These are phyloP conservation scores for Boletus rufocinnamomeus DNA, from an alignment of 768 basidiomycete species.

Conservation along the genomic window DNA sequence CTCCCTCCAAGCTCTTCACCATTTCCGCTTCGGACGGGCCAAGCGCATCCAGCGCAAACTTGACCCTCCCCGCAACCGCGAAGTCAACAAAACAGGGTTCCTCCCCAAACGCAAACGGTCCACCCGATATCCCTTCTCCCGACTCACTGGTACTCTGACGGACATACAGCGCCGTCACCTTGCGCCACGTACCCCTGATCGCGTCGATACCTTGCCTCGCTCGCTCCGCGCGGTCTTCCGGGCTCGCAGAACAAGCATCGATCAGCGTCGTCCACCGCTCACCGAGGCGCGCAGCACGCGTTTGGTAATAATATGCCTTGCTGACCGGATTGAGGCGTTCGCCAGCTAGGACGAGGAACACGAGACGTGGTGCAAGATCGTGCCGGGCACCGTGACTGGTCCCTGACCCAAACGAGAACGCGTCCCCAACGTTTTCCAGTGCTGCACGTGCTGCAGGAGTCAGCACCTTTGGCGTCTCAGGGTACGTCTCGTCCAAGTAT, in stretches of 20 bases:
- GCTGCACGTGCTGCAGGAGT: slow-evolving; percentile 35
- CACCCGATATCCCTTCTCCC: neutral
- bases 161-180: slow-evolving; percentile 15
- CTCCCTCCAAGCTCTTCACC: neutral
- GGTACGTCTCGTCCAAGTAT: slow-evolving; percentile 54
- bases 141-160: neutral
- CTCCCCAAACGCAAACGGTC: slow-evolving; percentile 17
- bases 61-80: slow-evolving; percentile 19
- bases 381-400: neutral
- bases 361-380: slow-evolving; percentile 5
- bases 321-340: slow-evolving; percentile 36
- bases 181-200: slow-evolving; percentile 33
- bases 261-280: slow-evolving; percentile 38
- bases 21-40: slow-evolving; percentile 10
- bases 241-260: slow-evolving; percentile 20
- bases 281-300: slow-evolving; percentile 37
- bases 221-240: slow-evolving; percentile 32
- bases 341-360: slow-evolving; percentile 27
- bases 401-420: slow-evolving; percentile 12
- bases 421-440: slow-evolving; percentile 33
- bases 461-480: slow-evolving; percentile 42
- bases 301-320: slow-evolving; percentile 42
- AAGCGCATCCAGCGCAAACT: slow-evolving; percentile 17
- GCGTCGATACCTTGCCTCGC: slow-evolving; percentile 10
- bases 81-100: slow-evolving; percentile 26